phyloP scores from a whole-genome alignment of 768 basidiomycete species.

The Suillus subaureus region DNA sequence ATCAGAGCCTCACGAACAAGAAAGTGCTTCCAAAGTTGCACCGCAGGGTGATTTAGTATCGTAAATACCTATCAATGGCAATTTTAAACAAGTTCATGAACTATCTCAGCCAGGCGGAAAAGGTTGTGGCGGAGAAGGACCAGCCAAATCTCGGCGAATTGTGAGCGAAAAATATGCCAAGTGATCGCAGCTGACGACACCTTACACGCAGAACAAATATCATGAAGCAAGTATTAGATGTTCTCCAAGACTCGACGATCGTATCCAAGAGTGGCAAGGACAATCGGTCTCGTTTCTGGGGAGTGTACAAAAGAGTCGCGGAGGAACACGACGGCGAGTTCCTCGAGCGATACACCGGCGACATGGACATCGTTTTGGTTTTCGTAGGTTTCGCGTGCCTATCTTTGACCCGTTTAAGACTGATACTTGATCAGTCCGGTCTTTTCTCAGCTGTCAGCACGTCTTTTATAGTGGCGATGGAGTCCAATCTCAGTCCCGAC shows the following conservation, averaged over 20 bases:
- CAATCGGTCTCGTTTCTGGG: conserved; percentile 15
- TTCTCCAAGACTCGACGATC: not conserved
- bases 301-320: conserved; percentile 15
- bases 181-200: not conserved
- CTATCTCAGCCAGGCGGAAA: not conserved
- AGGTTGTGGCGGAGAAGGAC: not conserved
- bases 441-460: conserved; percentile 19
- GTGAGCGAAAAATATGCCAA: not conserved
- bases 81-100: not conserved
- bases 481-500: conserved; percentile 12
- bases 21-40: not conserved
- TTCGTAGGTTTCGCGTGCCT: conserved; percentile 17
- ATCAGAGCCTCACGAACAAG: not conserved
- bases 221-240: not conserved
- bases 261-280: not conserved
- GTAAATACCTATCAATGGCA: not conserved
- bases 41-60: not conserved
- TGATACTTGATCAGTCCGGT: conserved; percentile 12
- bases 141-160: not conserved
- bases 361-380: conserved; percentile 22
- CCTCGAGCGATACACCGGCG: conserved; percentile 17
- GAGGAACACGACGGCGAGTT: conserved; percentile 20
- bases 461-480: conserved; percentile 14
- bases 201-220: not conserved
- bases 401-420: not conserved